A percentile compares a stretch with the other conserved stretches of the same genome.
Conservation (phyloP, 192 early-diverging fungal genomes). For the Coemansia sp. region DNA sequence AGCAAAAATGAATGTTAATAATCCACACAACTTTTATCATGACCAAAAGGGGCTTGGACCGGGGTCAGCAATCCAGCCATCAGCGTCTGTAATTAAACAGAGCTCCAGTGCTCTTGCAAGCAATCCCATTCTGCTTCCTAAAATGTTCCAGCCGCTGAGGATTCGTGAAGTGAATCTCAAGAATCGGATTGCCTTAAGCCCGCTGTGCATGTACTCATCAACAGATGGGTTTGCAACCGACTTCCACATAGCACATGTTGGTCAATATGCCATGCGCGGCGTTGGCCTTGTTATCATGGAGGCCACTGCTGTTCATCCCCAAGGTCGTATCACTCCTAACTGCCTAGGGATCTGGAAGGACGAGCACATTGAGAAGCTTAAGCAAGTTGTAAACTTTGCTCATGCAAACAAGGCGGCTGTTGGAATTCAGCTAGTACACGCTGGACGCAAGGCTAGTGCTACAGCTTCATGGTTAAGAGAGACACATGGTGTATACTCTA, state of each 20-base stretch:
- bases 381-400: constrained; percentile 55
- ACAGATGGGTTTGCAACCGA: constrained; percentile 67
- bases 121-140: constrained; percentile 28
- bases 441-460: constrained; percentile 73
- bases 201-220: constrained; percentile 82
- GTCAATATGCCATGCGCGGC: constrained; percentile 74
- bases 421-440: constrained; percentile 82
- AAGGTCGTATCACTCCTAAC: constrained; percentile 77
- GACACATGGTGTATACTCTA: constrained; percentile 12
- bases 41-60: constrained; percentile 29
- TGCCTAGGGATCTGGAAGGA: constrained; percentile 84
- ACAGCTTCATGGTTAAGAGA: constrained; percentile 20
- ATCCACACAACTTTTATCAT: constrained; percentile 36
- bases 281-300: constrained; percentile 81
- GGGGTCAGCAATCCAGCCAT: constrained; percentile 39
- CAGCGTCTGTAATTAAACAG: constrained; percentile 34
- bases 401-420: constrained; percentile 62
- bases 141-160: constrained; percentile 69
- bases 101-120: constrained; percentile 17
- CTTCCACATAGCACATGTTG: constrained; percentile 64
- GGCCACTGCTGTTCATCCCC: constrained; percentile 68
- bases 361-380: constrained; percentile 63
- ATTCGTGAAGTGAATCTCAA: constrained; percentile 68
- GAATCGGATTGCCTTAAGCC: constrained; percentile 75
- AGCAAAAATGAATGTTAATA: background rate